A percentile compares a stretch with the other conserved stretches of the same genome.
Evolutionary conservation across 2,329 filamentous ascomycete species (phyloP).

Genomic region (Talaromyces pinophilus): DNA sequence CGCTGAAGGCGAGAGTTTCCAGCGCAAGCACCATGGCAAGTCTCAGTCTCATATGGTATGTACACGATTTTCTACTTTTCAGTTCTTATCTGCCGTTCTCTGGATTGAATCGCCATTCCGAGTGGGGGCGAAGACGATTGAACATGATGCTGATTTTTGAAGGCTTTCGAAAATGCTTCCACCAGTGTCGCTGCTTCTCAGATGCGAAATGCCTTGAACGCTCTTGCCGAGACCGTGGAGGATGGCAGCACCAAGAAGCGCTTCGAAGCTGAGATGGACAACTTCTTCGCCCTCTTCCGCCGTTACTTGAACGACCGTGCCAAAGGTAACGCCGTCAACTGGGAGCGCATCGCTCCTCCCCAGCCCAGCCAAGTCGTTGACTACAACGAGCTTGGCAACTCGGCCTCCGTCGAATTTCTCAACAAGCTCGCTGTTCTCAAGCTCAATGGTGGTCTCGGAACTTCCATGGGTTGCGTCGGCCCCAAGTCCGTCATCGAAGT

Average conservation of each 20-base stretch:
- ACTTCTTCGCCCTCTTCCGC: slow-evolving; percentile 99
- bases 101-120: background rate
- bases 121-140: background rate
- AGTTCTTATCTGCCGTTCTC: background rate
- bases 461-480: slow-evolving; percentile 98
- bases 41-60: slow-evolving; percentile 59
- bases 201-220: slow-evolving; percentile 97
- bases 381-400: slow-evolving; percentile 86
- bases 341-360: slow-evolving; percentile 94
- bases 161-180: slow-evolving; percentile 99
- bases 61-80: slow-evolving; percentile 21
- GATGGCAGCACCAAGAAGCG: slow-evolving; percentile 74
- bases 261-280: slow-evolving; percentile 99
- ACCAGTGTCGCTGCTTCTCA: slow-evolving; percentile 97
- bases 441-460: slow-evolving; percentile 98
- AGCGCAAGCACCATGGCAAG: slow-evolving; percentile 56
- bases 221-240: slow-evolving; percentile 83
- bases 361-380: slow-evolving; percentile 92
- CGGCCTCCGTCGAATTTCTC: slow-evolving; percentile 88
- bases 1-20: slow-evolving; percentile 39
- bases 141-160: background rate
- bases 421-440: slow-evolving; percentile 98
- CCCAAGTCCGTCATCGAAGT: slow-evolving; percentile 99
- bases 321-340: slow-evolving; percentile 93
- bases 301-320: slow-evolving; percentile 98